A percentile compares a stretch with the other conserved stretches of the same genome.
phyloP scores from a whole-genome alignment of 805 yeast species.

The Zygosaccharomyces siamensis region DNA sequence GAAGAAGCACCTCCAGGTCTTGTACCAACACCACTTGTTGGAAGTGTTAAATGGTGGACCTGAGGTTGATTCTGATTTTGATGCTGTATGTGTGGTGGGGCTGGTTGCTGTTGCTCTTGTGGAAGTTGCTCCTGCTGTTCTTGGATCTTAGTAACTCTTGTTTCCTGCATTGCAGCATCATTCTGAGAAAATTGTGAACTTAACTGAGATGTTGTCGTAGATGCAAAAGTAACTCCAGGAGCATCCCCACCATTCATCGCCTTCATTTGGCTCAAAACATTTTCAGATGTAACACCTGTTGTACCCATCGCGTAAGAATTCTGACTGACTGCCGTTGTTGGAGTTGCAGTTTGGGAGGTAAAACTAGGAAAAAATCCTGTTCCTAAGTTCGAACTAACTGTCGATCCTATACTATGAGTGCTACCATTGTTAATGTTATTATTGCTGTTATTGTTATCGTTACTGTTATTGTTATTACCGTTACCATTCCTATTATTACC shows the following conservation, averaged over 20 bases:
- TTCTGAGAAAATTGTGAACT: background rate
- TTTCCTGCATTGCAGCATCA: background rate
- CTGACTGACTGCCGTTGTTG: conserved; percentile 65
- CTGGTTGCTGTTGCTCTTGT: conserved; percentile 35
- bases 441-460: conserved; percentile 11
- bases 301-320: conserved; percentile 66
- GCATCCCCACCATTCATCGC: conserved; percentile 15
- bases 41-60: conserved; percentile 2
- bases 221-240: background rate
- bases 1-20: conserved; percentile 3
- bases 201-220: background rate
- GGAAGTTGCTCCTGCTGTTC: conserved; percentile 5
- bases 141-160: background rate
- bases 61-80: background rate
- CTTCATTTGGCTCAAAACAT: conserved; percentile 35
- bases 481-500: conserved; percentile 10
- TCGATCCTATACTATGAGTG: conserved; percentile 6
- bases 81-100: background rate
- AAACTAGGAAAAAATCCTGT: conserved; percentile 35
- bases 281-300: conserved; percentile 42
- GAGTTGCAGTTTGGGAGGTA: conserved; percentile 46
- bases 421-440: conserved; percentile 8
- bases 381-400: conserved; percentile 10
- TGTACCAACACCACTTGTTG: background rate
- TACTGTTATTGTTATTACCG: conserved; percentile 8